Percentiles rank a stretch among this genome's conserved stretches.
Evolutionary conservation across 2,329 filamentous ascomycete genomes (phyloP).

Genomic region (Dothistroma septosporum): DNA sequence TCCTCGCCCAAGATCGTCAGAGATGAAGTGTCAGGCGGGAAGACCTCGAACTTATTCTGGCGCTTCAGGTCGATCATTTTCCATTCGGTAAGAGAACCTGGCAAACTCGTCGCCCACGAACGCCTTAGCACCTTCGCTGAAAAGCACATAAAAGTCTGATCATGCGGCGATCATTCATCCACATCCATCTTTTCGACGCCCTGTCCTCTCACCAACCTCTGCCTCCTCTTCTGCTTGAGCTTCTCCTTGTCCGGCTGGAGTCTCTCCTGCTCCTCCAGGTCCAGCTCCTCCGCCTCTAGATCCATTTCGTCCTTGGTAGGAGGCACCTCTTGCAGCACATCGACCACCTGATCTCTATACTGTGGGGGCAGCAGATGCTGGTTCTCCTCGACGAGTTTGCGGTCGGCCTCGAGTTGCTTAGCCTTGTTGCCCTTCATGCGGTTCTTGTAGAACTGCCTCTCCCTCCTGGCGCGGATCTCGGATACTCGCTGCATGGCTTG

Average conservation of each 20-base stretch:
- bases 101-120: not conserved
- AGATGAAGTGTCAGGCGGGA: not conserved
- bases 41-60: not conserved
- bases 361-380: constrained; percentile 76
- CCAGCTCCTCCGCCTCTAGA: constrained; percentile 56
- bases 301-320: constrained; percentile 49
- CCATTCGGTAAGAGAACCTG: not conserved
- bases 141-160: not conserved
- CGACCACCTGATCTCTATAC: constrained; percentile 41
- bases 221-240: constrained; percentile 44
- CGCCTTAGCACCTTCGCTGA: constrained; percentile 8
- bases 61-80: not conserved
- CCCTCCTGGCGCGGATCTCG: constrained; percentile 77
- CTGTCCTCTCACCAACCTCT: constrained; percentile 44
- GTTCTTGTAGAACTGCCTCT: constrained; percentile 89
- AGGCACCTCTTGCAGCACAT: constrained; percentile 56
- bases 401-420: constrained; percentile 70
- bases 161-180: constrained; percentile 29
- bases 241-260: constrained; percentile 37
- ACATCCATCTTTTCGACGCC: constrained; percentile 43
- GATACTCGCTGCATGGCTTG: constrained; percentile 86
- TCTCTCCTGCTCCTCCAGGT: constrained; percentile 54
- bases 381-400: constrained; percentile 86
- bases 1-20: too few relatives aligned
- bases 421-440: constrained; percentile 89